Base-by-base conservation (phyloP, 2,329 filamentous ascomycete genomes). In the Monosporascus sp. region DNA sequence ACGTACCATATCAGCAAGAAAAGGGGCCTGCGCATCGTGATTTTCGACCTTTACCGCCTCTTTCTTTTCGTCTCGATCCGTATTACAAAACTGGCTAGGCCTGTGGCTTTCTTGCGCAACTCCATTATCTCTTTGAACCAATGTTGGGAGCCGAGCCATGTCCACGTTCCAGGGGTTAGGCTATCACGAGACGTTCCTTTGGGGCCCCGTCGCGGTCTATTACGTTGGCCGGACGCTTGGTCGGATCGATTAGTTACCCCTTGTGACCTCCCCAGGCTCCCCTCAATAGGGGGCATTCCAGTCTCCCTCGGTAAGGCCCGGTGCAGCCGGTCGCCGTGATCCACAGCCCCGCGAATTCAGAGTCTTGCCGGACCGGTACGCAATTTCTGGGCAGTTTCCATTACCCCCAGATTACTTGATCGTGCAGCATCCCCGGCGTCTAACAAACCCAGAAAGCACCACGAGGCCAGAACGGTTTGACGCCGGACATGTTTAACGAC, bases 391-490 rank as follows among this genome's bases (percentile, higher is more conserved):
- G 57, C 59, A 57, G 52, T 62, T 54, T 63, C 59, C 58, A 63
- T 65, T 65, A 65, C 66, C 66, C 64, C 63, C 64, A 63, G 63
- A 67, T 68, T 68, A 68, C 66, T 63, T 67, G 65, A 68, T 67
- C 57, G 55, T 54, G 52, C 52, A 54, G 52, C 39, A 38, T 22
- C 22, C 50, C 38, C 53, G 56, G 60, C 54, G 54, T 61, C 53
- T 55, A 57, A 62, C 53, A 54, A 59, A 51, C 60, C 59, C 59
- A 57, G 57, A 52, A 55, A 57, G 55, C 45, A 59, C 54, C 54
- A 60, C 61, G 55, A 62, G 58, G 60, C 65, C 63, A 64, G 57
- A 57, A 43, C 57, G 59, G 60, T 62, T 61, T 62, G 60, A 62
- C 57, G 59, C 64, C 63, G 61, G 62, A 53, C 57, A 57, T 62